Percentiles rank a stretch among this genome's conserved stretches.
Conservation (phyloP, 495 filamentous ascomycete genomes). For the Haplographium delicatum region DNA sequence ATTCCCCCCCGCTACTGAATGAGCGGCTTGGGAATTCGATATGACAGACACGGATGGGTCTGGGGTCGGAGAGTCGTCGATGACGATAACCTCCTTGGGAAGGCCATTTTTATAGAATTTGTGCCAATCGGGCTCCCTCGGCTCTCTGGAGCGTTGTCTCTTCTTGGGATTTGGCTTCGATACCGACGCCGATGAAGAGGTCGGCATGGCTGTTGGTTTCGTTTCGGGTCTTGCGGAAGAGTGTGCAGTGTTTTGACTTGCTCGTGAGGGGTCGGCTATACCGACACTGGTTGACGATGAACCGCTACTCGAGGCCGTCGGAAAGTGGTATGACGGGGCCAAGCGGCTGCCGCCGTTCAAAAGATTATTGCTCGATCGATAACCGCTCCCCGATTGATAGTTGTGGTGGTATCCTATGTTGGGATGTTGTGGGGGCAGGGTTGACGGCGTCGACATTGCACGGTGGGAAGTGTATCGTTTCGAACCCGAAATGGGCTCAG, state of each 20-base stretch:
- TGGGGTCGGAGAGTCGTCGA: constrained; percentile 67
- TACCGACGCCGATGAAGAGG: constrained; percentile 23
- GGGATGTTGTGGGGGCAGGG: constrained; percentile 59
- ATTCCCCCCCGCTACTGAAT: constrained; percentile 11
- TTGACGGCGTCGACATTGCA: constrained; percentile 81
- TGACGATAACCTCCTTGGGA: constrained; percentile 91
- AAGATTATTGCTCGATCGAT: constrained; percentile 20
- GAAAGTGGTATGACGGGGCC: constrained; percentile 24
- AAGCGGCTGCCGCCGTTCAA: constrained; percentile 25
- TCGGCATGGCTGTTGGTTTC: constrained; percentile 32
- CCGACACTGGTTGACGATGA: constrained; percentile 16
- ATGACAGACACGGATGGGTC: constrained; percentile 17
- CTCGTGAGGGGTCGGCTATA: constrained; percentile 21
- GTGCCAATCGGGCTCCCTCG: constrained; percentile 67
- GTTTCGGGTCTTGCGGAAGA: constrained; percentile 15
- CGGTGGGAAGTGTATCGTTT: constrained; percentile 19
- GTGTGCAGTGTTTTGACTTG: constrained; percentile 12
- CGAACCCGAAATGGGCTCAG: constrained; percentile 18
- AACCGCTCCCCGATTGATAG: constrained; percentile 44
- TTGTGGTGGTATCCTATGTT: constrained; percentile 61
- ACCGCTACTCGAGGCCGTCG: constrained; percentile 24
- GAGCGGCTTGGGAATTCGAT: constrained; percentile 11
- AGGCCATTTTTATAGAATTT: constrained; percentile 90
- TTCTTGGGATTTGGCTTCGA: constrained; percentile 37
- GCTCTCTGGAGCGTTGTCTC: constrained; percentile 42